Evolutionary conservation across 495 filamentous ascomycete genomes (phyloP).

Genomic region (Annulohypoxylon nitens): DNA sequence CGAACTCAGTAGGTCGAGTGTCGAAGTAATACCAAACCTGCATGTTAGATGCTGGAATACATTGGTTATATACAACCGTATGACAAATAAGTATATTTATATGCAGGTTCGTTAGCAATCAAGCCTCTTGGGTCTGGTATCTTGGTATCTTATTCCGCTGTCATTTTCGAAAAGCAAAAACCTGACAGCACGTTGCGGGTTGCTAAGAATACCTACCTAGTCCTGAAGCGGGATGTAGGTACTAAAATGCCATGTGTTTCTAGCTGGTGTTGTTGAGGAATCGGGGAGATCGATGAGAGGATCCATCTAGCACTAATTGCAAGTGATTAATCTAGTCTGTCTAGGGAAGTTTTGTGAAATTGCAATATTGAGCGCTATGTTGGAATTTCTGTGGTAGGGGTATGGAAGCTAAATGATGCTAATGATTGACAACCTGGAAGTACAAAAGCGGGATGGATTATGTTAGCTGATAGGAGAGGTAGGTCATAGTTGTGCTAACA

Average conservation of each 20-base stretch:
- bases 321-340: neutral
- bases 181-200: neutral
- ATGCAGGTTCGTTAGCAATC: constrained; percentile 19
- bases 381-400: constrained; percentile 18
- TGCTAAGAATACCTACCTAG: neutral
- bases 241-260: neutral
- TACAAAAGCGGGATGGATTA: constrained; percentile 36
- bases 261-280: constrained; percentile 30
- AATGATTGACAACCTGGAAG: constrained; percentile 21
- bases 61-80: constrained; percentile 15
- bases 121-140: neutral
- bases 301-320: constrained; percentile 10
- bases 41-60: constrained; percentile 30
- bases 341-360: constrained; percentile 24
- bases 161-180: constrained; percentile 1
- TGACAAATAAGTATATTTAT: constrained; percentile 24
- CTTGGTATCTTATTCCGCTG: neutral
- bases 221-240: neutral
- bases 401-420: neutral
- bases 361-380: constrained; percentile 28
- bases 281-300: constrained; percentile 5
- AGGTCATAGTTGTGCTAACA: constrained; percentile 28
- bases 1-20: constrained; percentile 31
- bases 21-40: constrained; percentile 37
- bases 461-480: constrained; percentile 17